Base-by-base conservation (phyloP, 2,329 filamentous ascomycete species). In the Trichoderma cornu-damae region DNA sequence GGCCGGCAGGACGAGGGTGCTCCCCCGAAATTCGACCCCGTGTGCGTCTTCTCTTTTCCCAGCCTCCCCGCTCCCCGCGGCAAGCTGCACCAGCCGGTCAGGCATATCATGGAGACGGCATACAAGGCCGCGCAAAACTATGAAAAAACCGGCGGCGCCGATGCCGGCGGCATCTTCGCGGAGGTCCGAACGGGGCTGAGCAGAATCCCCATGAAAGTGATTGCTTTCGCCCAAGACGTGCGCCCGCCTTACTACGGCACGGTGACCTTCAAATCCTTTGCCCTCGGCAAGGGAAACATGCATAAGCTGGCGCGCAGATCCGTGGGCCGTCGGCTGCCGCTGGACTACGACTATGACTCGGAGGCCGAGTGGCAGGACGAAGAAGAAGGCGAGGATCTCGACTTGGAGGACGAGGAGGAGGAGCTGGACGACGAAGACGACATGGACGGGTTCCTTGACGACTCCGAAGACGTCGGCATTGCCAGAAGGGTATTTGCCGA, bases 371-470 rank as follows among this genome's bases (percentile, higher is more conserved):
- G 89, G 89, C 87, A 91, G 67, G 89, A 90, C 58, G 81, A 86
- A 60, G 82, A 75, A 57, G 82, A 75, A 53, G 87, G 87, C 24
- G 87, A 88, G 42, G 85, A 88, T 49, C 79, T 89, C 12, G 80
- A 86, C 2, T 76, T 86, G 24, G 86, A 88, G 18, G 85, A 88
- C 7, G 79, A 80, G 26, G 82, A 81, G 74, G 91, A 80, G 76
- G 92, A 81, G n/a, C 62, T 77, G 0, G 87, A 88, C 58, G 87
- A 88, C 57, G 87, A 84, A n/a, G 88, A 89, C 14, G 91, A 95
- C 59, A 88, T 96, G 85, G 89, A 90, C 3, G 92, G 85, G 16
- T 96, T 96, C 67, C 77, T 96, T 1, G 92, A 96, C 64, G 90
- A 95, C 65, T 89, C 89, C 5, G 89, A 95, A 53, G 89, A 94